Conservation (phyloP, 129 eudicot genomes). For the Flaveria ramosissima region DNA sequence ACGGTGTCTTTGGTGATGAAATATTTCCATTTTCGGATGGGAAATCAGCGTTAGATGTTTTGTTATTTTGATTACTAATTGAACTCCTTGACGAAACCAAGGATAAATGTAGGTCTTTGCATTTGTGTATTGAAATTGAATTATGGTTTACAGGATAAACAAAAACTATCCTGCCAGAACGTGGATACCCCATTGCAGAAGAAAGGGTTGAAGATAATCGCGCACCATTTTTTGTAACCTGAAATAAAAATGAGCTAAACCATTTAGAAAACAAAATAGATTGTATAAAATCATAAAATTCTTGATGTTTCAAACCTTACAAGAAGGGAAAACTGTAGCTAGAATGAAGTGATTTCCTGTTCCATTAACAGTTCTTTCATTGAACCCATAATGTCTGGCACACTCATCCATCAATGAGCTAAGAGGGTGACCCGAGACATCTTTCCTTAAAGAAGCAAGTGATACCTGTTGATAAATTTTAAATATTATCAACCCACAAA, state of each 20-base stretch:
- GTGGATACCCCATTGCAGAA: constrained; percentile 74
- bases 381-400: constrained; percentile 48
- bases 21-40: constrained; percentile 40
- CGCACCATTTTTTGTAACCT: constrained; percentile 74
- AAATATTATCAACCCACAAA: neutral
- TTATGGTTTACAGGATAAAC: constrained; percentile 58
- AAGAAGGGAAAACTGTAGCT: constrained; percentile 79
- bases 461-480: constrained; percentile 61
- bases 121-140: constrained; percentile 35
- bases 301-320: constrained; percentile 57
- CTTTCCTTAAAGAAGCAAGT: constrained; percentile 52
- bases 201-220: constrained; percentile 73
- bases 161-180: constrained; percentile 63
- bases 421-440: constrained; percentile 43
- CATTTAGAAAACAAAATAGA: neutral
- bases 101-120: constrained; percentile 64
- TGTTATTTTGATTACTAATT: constrained; percentile 23
- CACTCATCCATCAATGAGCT: constrained; percentile 61
- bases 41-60: constrained; percentile 18
- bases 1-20: constrained; percentile 83
- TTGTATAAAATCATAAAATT: neutral
- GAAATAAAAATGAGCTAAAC: constrained; percentile 5
- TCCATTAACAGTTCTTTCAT: constrained; percentile 38
- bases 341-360: constrained; percentile 73
- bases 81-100: constrained; percentile 46